Base-by-base conservation (phyloP, 345 rosid species). In the Cardamine occulta region DNA sequence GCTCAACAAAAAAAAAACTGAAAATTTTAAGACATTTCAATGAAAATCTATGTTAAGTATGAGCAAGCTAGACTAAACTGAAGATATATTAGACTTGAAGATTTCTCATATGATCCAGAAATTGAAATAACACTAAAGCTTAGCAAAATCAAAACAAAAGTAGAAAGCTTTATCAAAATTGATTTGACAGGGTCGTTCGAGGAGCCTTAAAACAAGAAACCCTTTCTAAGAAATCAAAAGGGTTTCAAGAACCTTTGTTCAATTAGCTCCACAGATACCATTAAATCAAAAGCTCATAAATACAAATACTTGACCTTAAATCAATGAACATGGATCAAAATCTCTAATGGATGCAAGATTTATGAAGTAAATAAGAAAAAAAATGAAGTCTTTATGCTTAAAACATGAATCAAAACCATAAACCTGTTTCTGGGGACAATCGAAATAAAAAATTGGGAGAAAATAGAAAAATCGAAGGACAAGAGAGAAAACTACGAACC, bases 141-240 rank as follows among this genome's bases (percentile, higher is more conserved):
- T 15, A 42, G 6, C 21, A 42, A 63, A 62, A 44, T 42, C 37
- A 42, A 26, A 63, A 26, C 39, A 10, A 63, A 63, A 63, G 24
- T 21, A 26, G 14, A 63, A 44, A 63, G 9, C 54, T 63, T 44
- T 44, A 26, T 63, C 67, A 62, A 4, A 12, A 13, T 3, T 29
- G 32, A 44, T 31, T 32, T 37, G 7, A 68, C 1, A 68, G 14
- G 23, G 42, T 29, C 23, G 7, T 8, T 57, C 13, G 1, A 48
- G 53, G 12, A 48, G 24, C 39, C 13, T 10, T 26, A 11, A 31
- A 70, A 24, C 18, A 39, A 9, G 39, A 55, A 11, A 62, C 68
- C 67, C 28, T 49, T 68, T 54, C 15, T n/a, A 68, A 62, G 28
- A 47, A 40, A 14, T 12, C 68, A 42, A 63, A 63, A 63, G 68